phyloP scores from a whole-genome alignment of 2,329 filamentous ascomycete genomes.

The Neoarthrinium moseri region DNA sequence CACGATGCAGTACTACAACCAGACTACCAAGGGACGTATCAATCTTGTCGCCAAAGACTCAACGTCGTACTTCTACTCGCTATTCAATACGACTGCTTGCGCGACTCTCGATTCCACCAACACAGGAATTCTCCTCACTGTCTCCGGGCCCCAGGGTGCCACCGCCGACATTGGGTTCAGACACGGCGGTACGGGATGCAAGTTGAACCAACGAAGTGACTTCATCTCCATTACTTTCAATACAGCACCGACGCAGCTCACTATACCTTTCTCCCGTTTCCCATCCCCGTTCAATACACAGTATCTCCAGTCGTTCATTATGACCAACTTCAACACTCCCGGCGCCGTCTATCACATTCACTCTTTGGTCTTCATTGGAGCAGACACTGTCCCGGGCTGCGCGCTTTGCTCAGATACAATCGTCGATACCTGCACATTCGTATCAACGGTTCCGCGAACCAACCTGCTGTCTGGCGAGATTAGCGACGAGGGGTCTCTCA shows the following conservation, averaged over 20 bases:
- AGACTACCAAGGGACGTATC: neutral
- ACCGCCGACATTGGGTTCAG: neutral
- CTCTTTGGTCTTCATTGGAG: neutral
- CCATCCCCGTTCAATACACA: neutral
- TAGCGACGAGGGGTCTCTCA: neutral
- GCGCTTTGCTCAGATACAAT: neutral
- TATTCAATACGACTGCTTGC: slow-evolving; percentile 1
- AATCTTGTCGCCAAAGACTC: neutral
- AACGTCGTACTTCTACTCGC: slow-evolving; percentile 1
- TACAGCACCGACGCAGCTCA: neutral
- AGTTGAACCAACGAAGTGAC: slow-evolving; percentile 1
- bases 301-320: slow-evolving; percentile 1
- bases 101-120: slow-evolving; percentile 1
- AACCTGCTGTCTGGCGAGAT: neutral
- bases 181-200: neutral
- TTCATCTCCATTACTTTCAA: neutral
- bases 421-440: neutral
- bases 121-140: slow-evolving; percentile 1
- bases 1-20: slow-evolving; percentile 1
- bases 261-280: neutral
- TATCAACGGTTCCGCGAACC: neutral
- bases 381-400: neutral
- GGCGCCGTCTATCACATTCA: neutral
- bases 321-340: slow-evolving; percentile 2
- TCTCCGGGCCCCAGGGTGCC: neutral